Evolutionary conservation across 2,329 filamentous ascomycete genomes (phyloP), one percentile per base, ranked within the genome.

Genomic region (Sclerotinia nivalis): DNA sequence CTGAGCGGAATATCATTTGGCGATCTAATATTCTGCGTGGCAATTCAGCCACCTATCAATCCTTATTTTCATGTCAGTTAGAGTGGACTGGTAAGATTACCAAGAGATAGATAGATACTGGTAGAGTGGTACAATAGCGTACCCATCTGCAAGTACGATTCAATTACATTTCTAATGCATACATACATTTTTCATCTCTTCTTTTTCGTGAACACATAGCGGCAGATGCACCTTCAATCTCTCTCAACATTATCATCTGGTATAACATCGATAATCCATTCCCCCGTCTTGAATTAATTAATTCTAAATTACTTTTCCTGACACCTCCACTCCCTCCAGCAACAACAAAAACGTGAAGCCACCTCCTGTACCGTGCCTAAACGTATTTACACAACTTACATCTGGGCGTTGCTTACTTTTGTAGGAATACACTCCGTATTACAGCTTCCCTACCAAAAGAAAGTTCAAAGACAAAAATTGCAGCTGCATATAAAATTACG

Each of bases 361-460:
- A 66, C 62, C 62, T 66, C 62, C 62, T 66, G 34, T 66, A 66
- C 49, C 49, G 62, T 66, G 62, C 62, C 34, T 66, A 12, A 52
- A 10, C 12, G 20, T 49, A 40, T 43, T 2, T 43, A 43, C 37
- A 13, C 37, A 40, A 37, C 8, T 37, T 40, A 40, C 37, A 40
- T n/a, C 18, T 6, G 8, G 45, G 1, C 45, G 8, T 47, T 1
- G 45, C 45, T 47, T 47, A 47, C 37, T 40, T 40, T 40, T 40
- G 10, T 2, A 13, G 37, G 37, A 40, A 13, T 40, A 40, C 5
- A 2, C 31, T n/a, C n/a, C n/a, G n/a, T n/a, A n/a, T n/a, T n/a
- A n/a, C n/a, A 47, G 40, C 40, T 43, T 43, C 9, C 8, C 6
- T 43, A 31, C 31, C 31, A 4, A 31, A 2, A 31, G 31, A 31